Percentiles rank a stretch among this genome's conserved stretches.
Evolutionary conservation across 495 filamentous ascomycete genomes (phyloP).

Genomic region (Neurospora sp.): DNA sequence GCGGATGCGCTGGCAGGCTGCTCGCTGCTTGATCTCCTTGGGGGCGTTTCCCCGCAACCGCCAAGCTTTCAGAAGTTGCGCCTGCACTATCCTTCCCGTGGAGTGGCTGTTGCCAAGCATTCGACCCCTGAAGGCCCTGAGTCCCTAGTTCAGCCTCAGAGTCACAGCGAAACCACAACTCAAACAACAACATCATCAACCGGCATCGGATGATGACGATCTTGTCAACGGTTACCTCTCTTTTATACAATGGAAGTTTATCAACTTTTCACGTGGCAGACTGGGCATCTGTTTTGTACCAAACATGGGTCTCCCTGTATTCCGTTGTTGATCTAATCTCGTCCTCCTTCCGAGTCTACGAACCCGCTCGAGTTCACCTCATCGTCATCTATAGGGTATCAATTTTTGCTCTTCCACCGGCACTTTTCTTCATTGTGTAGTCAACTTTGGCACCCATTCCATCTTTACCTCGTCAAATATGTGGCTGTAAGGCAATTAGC

Average conservation of each 20-base stretch:
- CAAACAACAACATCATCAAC: background rate
- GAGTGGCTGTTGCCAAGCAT: background rate
- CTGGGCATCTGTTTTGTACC: background rate
- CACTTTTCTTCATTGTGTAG: background rate
- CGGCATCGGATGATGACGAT: background rate
- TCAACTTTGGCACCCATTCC: slow-evolving; percentile 22
- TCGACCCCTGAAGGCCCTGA: background rate
- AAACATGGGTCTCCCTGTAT: background rate
- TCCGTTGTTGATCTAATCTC: background rate
- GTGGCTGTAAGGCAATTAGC: slow-evolving; percentile 20
- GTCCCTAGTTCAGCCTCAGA: background rate
- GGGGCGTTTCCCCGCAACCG: background rate
- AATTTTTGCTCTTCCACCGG: background rate
- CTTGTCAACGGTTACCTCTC: background rate
- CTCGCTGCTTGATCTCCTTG: background rate
- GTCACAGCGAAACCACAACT: background rate
- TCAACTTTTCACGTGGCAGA: background rate
- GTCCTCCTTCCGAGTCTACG: background rate
- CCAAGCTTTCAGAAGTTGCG: background rate
- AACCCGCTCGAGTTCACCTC: background rate
- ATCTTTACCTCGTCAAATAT: slow-evolving; percentile 25
- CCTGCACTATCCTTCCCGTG: background rate
- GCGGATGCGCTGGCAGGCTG: background rate
- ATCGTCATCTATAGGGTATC: background rate
- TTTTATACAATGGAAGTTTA: background rate